phyloP scores from a whole-genome alignment of 139 green algal genomes.

The Coelastrella sp. region DNA sequence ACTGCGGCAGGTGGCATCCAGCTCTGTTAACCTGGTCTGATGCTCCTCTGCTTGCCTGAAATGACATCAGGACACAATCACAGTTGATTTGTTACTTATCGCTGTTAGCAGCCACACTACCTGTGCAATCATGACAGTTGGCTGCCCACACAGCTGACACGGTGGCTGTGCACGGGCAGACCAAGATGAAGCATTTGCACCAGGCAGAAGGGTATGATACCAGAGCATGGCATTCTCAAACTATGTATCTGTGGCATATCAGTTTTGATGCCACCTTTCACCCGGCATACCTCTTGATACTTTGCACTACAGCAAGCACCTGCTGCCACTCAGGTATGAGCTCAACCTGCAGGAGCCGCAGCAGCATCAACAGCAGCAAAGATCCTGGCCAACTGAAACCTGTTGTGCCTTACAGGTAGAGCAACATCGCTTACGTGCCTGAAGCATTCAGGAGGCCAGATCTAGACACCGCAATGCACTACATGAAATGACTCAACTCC shows the following conservation, averaged over 20 bases:
- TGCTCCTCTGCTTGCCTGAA: conserved; percentile 30
- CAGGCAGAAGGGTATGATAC: too few species aligned
- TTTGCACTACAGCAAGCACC: conserved; percentile 10
- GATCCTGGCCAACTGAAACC: not conserved
- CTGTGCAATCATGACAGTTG: not conserved
- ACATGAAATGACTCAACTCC: too few species aligned
- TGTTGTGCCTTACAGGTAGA: too few species aligned
- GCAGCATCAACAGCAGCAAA: not conserved
- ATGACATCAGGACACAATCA: not conserved
- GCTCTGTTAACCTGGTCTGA: not conserved
- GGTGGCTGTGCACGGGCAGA: too few species aligned
- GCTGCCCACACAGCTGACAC: not conserved
- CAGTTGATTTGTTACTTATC: not conserved
- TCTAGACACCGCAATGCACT: too few species aligned
- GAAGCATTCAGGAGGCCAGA: too few species aligned
- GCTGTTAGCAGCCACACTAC: not conserved
- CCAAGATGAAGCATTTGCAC: too few species aligned
- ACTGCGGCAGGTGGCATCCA: not conserved
- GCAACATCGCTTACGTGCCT: too few species aligned
- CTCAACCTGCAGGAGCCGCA: conserved; percentile 26
- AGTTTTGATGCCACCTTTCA: not conserved
- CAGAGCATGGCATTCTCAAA: too few species aligned
- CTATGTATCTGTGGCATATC: too few species aligned
- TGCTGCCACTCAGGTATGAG: conserved; percentile 41
- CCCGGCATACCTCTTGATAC: conserved; percentile 3